These are phyloP conservation scores for Xylariaceae sp. DNA, from an alignment of 2,329 filamentous ascomycete genomes.

Conservation along the genomic window DNA sequence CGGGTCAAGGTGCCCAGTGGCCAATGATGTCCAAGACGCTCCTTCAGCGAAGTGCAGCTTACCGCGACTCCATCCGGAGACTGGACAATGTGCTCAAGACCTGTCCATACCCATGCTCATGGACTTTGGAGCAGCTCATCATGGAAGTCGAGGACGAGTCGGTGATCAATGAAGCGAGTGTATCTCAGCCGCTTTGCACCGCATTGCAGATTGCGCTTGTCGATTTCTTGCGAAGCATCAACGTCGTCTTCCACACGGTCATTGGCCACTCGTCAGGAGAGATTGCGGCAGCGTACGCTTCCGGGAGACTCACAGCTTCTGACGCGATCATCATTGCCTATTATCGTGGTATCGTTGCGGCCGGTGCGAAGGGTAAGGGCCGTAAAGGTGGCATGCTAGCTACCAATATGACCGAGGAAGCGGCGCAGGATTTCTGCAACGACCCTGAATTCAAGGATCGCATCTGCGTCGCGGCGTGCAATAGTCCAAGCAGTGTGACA, in stretches of 20 bases:
- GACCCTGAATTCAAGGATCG: slow-evolving; percentile 18
- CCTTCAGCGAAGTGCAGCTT: slow-evolving; percentile 27
- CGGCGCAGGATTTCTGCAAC: slow-evolving; percentile 23
- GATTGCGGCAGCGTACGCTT: slow-evolving; percentile 31
- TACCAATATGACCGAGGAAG: slow-evolving; percentile 21
- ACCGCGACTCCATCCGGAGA: slow-evolving; percentile 29
- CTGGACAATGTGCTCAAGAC: slow-evolving; percentile 29
- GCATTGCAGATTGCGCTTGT: slow-evolving; percentile 46
- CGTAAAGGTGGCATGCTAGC: slow-evolving; percentile 29
- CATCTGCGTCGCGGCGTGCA: slow-evolving; percentile 26
- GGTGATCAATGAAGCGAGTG: slow-evolving; percentile 32
- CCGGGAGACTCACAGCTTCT: slow-evolving; percentile 23
- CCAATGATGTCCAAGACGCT: slow-evolving; percentile 30
- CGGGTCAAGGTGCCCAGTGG: slow-evolving; percentile 35
- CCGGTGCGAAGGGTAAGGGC: slow-evolving; percentile 19
- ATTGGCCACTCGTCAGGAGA: slow-evolving; percentile 29
- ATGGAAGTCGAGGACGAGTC: slow-evolving; percentile 25
- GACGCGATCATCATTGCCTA: slow-evolving; percentile 30
- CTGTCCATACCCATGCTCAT: slow-evolving; percentile 24
- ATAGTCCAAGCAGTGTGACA: slow-evolving; percentile 25
- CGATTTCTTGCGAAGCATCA: slow-evolving; percentile 28
- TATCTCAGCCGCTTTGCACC: slow-evolving; percentile 49
- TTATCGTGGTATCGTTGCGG: slow-evolving; percentile 26
- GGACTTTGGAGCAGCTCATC: slow-evolving; percentile 34
- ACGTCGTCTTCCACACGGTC: slow-evolving; percentile 29